phyloP scores from a whole-genome alignment of 2,329 filamentous ascomycete species.

The Botrytis fabae region DNA sequence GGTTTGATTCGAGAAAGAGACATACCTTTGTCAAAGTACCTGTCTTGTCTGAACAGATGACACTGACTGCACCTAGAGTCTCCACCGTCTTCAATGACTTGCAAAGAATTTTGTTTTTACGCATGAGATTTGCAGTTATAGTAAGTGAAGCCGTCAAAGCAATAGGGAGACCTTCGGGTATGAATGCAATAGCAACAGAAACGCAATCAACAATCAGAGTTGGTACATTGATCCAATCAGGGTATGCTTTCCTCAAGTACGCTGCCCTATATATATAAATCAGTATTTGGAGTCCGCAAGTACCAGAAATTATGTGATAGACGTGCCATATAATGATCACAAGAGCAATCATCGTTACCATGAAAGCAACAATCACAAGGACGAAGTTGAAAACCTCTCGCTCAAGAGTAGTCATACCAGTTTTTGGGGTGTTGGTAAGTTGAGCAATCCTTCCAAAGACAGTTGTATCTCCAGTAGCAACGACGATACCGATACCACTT shows the following conservation, averaged over 20 bases:
- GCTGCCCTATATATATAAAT: conserved; percentile 62
- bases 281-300: not conserved
- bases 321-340: conserved; percentile 49
- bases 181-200: conserved; percentile 61
- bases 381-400: conserved; percentile 73
- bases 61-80: conserved; percentile 69
- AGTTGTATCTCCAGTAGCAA: conserved; percentile 69
- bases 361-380: conserved; percentile 64
- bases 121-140: conserved; percentile 74
- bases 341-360: conserved; percentile 62
- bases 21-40: conserved; percentile 58
- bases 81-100: conserved; percentile 77
- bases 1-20: not conserved
- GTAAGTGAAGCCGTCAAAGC: conserved; percentile 68
- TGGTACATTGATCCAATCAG: conserved; percentile 69
- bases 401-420: conserved; percentile 66
- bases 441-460: conserved; percentile 75
- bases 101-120: conserved; percentile 72
- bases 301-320: not conserved
- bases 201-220: conserved; percentile 60
- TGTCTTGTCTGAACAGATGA: conserved; percentile 76
- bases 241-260: conserved; percentile 65
- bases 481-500: conserved; percentile 62
- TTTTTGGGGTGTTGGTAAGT: conserved; percentile 66
- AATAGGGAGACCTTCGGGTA: conserved; percentile 71